phyloP scores from a whole-genome alignment of 2,329 filamentous ascomycete genomes.

The Scolecobasidium constrictum region DNA sequence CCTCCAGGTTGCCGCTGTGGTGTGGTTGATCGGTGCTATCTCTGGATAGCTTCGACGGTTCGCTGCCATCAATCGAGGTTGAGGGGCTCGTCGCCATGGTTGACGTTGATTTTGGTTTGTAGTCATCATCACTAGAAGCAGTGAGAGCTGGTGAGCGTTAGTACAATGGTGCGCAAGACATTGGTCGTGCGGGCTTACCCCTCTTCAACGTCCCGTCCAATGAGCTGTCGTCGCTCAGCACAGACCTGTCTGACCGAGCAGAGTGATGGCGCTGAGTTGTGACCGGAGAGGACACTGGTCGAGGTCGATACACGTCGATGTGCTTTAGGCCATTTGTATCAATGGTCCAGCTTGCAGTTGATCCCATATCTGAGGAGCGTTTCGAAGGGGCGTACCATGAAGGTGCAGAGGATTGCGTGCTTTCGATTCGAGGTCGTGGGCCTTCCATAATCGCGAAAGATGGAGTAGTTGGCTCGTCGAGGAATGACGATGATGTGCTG shows the following conservation, averaged over 20 bases:
- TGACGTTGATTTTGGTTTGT: not conserved
- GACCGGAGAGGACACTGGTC: not conserved
- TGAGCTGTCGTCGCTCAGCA: not conserved
- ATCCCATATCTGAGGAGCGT: not conserved
- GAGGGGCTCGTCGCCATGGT: constrained; percentile 1
- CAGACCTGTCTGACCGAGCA: not conserved
- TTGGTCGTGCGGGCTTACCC: no score
- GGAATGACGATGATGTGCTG: constrained; percentile 2
- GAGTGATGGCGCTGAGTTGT: not conserved
- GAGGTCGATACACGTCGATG: not conserved
- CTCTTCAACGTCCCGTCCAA: not conserved
- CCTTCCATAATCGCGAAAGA: not conserved
- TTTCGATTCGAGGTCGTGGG: not conserved
- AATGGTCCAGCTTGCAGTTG: not conserved
- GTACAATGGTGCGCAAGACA: no score
- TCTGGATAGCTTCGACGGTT: not conserved
- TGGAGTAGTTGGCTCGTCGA: constrained; percentile 1
- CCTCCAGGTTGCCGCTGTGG: not conserved
- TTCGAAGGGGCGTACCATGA: not conserved
- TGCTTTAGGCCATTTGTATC: not conserved
- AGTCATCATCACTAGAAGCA: not conserved
- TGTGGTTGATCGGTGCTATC: not conserved
- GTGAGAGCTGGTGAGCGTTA: not conserved
- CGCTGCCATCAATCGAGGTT: constrained; percentile 3
- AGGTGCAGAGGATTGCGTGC: not conserved